phyloP scores from a whole-genome alignment of 164 flowering plant species.

The Dillenia suffruticosa region DNA sequence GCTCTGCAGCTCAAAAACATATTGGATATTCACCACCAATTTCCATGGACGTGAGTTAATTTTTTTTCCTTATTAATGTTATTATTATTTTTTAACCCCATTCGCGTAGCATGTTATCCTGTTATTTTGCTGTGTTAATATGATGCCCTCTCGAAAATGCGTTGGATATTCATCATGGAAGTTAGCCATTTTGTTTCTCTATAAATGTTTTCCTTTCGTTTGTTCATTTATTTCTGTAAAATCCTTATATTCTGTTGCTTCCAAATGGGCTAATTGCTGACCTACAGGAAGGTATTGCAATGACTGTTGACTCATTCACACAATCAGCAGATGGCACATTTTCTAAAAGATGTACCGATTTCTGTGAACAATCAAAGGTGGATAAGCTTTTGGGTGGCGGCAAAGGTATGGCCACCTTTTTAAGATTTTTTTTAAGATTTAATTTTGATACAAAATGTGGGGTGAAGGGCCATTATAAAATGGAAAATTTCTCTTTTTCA shows the following conservation, averaged over 20 bases:
- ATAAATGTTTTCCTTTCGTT: neutral
- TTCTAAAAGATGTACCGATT: slow-evolving; percentile 17
- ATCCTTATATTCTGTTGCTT: neutral
- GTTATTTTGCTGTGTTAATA: neutral
- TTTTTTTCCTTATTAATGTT: no score
- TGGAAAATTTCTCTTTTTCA: no score
- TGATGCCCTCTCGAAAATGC: neutral
- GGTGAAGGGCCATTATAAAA: neutral
- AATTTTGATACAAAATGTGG: neutral
- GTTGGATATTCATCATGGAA: slow-evolving; percentile 3
- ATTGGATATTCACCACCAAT: slow-evolving; percentile 75
- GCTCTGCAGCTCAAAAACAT: slow-evolving; percentile 58
- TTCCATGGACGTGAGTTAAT: slow-evolving; percentile 46
- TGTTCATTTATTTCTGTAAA: neutral
- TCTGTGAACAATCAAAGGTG: slow-evolving; percentile 42
- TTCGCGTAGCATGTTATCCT: neutral
- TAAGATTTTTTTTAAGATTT: no score
- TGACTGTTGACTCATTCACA: slow-evolving; percentile 54
- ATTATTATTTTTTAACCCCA: neutral
- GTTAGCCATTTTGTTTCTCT: neutral
- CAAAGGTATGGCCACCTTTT: slow-evolving; percentile 22
- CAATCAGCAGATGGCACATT: slow-evolving; percentile 36
- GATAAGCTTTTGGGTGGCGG: slow-evolving; percentile 56
- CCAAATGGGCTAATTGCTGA: slow-evolving; percentile 17
- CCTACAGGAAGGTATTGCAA: slow-evolving; percentile 66